Evolutionary conservation across 371 early-diverging fungal species (phyloP).

Genomic region (Conidiobolus incongruus): DNA sequence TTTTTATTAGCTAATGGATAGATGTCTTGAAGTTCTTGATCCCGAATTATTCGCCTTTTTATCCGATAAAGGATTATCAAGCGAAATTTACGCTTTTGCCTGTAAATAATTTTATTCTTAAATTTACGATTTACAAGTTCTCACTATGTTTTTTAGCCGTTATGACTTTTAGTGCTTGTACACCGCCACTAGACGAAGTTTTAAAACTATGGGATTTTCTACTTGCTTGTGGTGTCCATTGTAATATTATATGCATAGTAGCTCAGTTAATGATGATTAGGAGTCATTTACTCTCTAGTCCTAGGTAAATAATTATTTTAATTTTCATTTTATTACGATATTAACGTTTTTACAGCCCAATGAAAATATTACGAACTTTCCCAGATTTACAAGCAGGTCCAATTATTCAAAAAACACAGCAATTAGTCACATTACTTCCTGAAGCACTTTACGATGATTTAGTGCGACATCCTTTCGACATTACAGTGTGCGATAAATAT

Average conservation of each 20-base stretch:
- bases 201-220: constrained; percentile 80
- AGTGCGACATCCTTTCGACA: constrained; percentile 57
- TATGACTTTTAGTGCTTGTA: constrained; percentile 76
- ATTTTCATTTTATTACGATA: neutral
- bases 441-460: constrained; percentile 46
- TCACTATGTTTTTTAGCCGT: constrained; percentile 26
- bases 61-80: constrained; percentile 40
- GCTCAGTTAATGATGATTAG: constrained; percentile 59
- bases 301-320: constrained; percentile 18
- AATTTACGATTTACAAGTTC: neutral
- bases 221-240: constrained; percentile 73
- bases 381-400: constrained; percentile 50
- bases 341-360: constrained; percentile 25
- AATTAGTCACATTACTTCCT: constrained; percentile 34
- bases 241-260: constrained; percentile 72
- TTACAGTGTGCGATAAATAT: constrained; percentile 17
- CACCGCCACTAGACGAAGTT: constrained; percentile 61
- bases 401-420: constrained; percentile 32
- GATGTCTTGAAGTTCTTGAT: constrained; percentile 50
- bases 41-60: constrained; percentile 46
- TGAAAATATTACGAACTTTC: constrained; percentile 47
- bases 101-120: constrained; percentile 23
- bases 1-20: constrained; percentile 42
- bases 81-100: constrained; percentile 71
- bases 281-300: constrained; percentile 31